Evolutionary conservation across 768 basidiomycete genomes (phyloP).

Genomic region (Amanita rubescens): DNA sequence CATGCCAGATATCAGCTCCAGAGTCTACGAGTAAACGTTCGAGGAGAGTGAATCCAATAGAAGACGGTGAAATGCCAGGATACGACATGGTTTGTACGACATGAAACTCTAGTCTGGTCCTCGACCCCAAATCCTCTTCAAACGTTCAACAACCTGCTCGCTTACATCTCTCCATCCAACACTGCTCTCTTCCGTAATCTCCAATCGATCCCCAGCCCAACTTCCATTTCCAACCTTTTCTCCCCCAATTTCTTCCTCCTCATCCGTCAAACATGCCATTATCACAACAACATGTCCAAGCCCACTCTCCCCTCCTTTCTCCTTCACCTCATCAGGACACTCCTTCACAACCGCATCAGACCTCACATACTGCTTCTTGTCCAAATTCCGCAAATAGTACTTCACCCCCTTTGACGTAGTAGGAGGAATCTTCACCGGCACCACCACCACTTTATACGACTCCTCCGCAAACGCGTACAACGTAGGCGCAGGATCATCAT

Average conservation of each 20-base stretch:
- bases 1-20: conserved; percentile 59
- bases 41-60: conserved; percentile 71
- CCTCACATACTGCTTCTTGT: conserved; percentile 4
- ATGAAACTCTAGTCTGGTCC: too few species aligned
- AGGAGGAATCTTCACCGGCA: background rate
- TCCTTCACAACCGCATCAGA: background rate
- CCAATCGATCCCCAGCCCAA: conserved; percentile 8
- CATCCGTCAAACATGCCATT: conserved; percentile 7
- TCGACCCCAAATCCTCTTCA: too few species aligned
- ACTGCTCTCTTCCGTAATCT: background rate
- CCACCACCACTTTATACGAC: conserved; percentile 2
- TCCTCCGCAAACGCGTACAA: conserved; percentile 5
- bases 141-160: conserved; percentile 3
- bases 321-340: too few species aligned
- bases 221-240: background rate
- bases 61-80: too few species aligned
- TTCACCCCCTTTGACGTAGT: background rate
- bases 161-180: conserved; percentile 4
- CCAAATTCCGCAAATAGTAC: conserved; percentile 3
- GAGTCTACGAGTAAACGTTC: conserved; percentile 52
- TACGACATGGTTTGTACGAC: too few species aligned
- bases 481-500: conserved; percentile 4
- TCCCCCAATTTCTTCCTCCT: conserved; percentile 1
- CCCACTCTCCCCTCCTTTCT: too few species aligned
- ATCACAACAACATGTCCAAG: background rate